Conservation (phyloP, 805 yeast species). For the Kuraishia capsulata region DNA sequence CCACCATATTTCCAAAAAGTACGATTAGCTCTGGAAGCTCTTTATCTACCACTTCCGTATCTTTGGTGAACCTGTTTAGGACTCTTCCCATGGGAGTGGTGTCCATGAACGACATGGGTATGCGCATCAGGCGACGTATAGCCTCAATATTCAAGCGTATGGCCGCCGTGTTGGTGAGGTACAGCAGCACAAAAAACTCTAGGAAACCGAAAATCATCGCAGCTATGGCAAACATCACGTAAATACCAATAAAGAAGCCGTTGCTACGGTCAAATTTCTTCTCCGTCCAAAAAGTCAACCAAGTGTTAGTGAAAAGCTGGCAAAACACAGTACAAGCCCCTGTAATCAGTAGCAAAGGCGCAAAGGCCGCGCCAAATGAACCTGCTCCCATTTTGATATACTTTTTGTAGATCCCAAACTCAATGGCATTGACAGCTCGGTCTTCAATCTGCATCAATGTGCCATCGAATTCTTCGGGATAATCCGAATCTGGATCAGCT, state of each 20-base stretch:
- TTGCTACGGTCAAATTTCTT: slow-evolving; percentile 35
- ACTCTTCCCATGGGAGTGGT: slow-evolving; percentile 85
- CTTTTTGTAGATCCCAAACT: slow-evolving; percentile 34
- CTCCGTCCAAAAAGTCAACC: slow-evolving; percentile 78
- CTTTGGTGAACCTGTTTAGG: slow-evolving; percentile 78
- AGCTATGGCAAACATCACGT: slow-evolving; percentile 49
- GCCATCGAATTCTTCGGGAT: slow-evolving; percentile 18
- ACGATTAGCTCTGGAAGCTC: slow-evolving; percentile 68
- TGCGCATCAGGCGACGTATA: slow-evolving; percentile 48
- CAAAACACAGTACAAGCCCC: slow-evolving; percentile 48
- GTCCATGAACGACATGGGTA: slow-evolving; percentile 80
- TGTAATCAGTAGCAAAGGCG: slow-evolving; percentile 20
- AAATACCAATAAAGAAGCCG: slow-evolving; percentile 64
- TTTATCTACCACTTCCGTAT: slow-evolving; percentile 75
- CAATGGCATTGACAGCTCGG: slow-evolving; percentile 47
- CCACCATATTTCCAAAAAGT: slow-evolving; percentile 42
- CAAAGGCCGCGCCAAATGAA: slow-evolving; percentile 3
- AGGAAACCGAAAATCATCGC: slow-evolving; percentile 37
- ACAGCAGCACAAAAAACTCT: slow-evolving; percentile 38
- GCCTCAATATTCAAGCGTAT: slow-evolving; percentile 52
- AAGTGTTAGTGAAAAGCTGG: slow-evolving; percentile 53
- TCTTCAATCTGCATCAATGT: slow-evolving; percentile 40
- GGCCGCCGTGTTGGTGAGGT: slow-evolving; percentile 45
- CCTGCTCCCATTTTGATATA: slow-evolving; percentile 53
- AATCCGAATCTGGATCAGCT: slow-evolving; percentile 1